phyloP scores from a whole-genome alignment of 202 grass and related monocot genomes.

The Zizania palustris region DNA sequence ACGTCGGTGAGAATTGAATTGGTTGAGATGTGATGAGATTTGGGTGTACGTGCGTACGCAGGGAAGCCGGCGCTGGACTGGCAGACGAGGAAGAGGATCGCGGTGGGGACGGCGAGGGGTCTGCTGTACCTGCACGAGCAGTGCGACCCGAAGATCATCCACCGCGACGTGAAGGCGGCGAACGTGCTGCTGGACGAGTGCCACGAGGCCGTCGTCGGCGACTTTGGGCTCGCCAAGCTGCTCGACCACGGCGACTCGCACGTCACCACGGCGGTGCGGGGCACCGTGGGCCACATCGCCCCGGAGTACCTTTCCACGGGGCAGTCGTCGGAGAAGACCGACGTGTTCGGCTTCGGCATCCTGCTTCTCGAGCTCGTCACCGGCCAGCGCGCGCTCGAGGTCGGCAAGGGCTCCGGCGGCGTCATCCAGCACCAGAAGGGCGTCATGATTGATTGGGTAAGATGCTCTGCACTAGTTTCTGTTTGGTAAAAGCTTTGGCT shows the following conservation, averaged over 20 bases:
- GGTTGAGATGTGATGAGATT: too few species aligned
- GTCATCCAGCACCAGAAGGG: constrained; percentile 56
- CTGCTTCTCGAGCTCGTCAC: constrained; percentile 83
- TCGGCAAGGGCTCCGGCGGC: constrained; percentile 56
- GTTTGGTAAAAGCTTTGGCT: background rate
- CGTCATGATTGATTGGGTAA: constrained; percentile 90
- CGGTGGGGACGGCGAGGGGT: constrained; percentile 78
- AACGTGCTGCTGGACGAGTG: constrained; percentile 91
- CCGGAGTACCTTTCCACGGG: constrained; percentile 96
- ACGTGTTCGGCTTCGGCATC: constrained; percentile 97
- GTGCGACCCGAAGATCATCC: constrained; percentile 95
- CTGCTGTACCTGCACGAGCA: constrained; percentile 95
- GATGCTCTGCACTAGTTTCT: background rate
- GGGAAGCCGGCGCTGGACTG: constrained; percentile 85
- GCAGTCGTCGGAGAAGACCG: constrained; percentile 96
- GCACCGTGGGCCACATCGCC: constrained; percentile 92
- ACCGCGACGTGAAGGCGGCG: constrained; percentile 97
- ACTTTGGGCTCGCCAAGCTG: constrained; percentile 94
- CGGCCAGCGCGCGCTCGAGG: constrained; percentile 80
- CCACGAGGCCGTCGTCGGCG: constrained; percentile 87
- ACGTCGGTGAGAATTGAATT: background rate
- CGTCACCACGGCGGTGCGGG: constrained; percentile 91
- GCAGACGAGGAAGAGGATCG: constrained; percentile 79
- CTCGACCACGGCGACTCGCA: constrained; percentile 94
- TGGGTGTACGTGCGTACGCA: background rate